Evolutionary conservation across 768 basidiomycete species (phyloP).

Genomic region (Leucosporidium scottii): DNA sequence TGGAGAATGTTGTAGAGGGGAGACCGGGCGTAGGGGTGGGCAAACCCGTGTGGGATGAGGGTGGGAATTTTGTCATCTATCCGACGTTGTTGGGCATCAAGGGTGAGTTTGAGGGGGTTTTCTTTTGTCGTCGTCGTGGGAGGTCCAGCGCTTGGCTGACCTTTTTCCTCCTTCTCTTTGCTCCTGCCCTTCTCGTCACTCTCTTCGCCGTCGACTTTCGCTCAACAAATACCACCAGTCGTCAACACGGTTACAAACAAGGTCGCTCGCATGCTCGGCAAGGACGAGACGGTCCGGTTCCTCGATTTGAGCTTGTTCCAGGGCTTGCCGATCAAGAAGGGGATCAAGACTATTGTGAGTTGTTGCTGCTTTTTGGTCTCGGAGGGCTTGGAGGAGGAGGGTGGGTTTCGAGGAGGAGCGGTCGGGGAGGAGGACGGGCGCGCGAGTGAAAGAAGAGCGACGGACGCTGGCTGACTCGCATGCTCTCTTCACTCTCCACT

Average conservation of each 20-base stretch:
- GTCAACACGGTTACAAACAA: slow-evolving; percentile 93
- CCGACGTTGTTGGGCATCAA: slow-evolving; percentile 92
- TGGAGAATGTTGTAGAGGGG: slow-evolving; percentile 44
- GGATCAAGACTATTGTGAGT: slow-evolving; percentile 67
- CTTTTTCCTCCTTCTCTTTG: too few species aligned
- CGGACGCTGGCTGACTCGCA: too few species aligned
- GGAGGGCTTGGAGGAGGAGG: too few species aligned
- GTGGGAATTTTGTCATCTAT: slow-evolving; percentile 87
- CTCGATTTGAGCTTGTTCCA: slow-evolving; percentile 84
- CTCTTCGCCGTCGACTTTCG: too few species aligned
- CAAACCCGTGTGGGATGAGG: slow-evolving; percentile 96
- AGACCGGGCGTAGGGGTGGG: slow-evolving; percentile 51
- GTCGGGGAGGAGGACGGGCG: not conserved
- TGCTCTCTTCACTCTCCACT: not conserved
- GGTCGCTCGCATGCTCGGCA: slow-evolving; percentile 77
- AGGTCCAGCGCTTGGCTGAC: too few species aligned
- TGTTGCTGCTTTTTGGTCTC: not conserved
- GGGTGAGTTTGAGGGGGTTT: slow-evolving; percentile 52
- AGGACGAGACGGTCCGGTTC: slow-evolving; percentile 88
- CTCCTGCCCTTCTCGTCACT: too few species aligned
- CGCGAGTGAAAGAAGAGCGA: not conserved
- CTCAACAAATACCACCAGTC: slow-evolving; percentile 54
- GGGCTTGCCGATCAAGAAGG: slow-evolving; percentile 83
- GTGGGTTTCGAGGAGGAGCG: too few species aligned
- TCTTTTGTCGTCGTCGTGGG: too few species aligned